A percentile compares a stretch with the other conserved stretches of the same genome.
Conservation (phyloP, 1,284 basidiomycete genomes). For the Marasmius oreades region DNA sequence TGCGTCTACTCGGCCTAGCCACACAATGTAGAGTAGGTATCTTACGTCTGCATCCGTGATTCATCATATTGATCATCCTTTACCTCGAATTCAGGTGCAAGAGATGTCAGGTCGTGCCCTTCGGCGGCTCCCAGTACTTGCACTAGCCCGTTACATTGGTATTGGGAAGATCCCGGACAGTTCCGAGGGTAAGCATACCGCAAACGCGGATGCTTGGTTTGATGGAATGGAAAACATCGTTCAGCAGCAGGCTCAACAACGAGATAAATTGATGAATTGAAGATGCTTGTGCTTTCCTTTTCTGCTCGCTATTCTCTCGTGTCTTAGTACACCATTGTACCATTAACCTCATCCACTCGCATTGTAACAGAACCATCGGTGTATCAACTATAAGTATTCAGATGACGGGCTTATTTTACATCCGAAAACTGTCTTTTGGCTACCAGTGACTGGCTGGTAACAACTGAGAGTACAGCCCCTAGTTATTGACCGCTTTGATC, state of each 20-base stretch:
- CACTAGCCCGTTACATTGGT: conserved; percentile 80
- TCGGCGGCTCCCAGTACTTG: conserved; percentile 87
- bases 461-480: too few species aligned
- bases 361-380: background rate
- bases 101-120: conserved; percentile 90
- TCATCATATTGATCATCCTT: conserved; percentile 20
- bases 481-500: too few species aligned
- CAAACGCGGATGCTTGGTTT: conserved; percentile 64
- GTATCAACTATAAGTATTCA: too few species aligned
- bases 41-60: background rate
- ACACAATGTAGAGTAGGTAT: conserved; percentile 65
- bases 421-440: too few species aligned
- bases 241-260: conserved; percentile 47
- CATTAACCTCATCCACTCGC: conserved; percentile 1
- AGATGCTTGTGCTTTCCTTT: conserved; percentile 20
- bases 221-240: conserved; percentile 78
- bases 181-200: conserved; percentile 21
- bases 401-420: too few species aligned
- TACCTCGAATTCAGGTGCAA: conserved; percentile 39
- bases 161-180: conserved; percentile 30
- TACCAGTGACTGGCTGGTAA: too few species aligned
- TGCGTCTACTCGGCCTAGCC: conserved; percentile 65
- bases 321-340: conserved; percentile 4
- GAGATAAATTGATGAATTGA: conserved; percentile 33
- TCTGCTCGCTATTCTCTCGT: conserved; percentile 9